These are phyloP conservation scores for Pterocarpus macrocarpus DNA, from an alignment of 306 rosid genomes.

Conservation along the genomic window DNA sequence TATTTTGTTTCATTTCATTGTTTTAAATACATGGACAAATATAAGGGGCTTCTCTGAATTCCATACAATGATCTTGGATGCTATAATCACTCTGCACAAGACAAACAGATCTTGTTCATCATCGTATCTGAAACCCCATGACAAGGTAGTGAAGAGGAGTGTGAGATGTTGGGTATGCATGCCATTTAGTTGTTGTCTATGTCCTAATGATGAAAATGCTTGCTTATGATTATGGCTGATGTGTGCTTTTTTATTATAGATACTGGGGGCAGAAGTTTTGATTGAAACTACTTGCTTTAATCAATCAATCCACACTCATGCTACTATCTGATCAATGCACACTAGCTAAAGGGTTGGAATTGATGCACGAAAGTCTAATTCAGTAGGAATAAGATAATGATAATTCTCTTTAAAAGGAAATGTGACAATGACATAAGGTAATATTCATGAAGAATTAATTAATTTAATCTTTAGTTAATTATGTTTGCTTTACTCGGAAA, in stretches of 20 bases:
- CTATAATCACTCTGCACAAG: slow-evolving; percentile 59
- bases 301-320: slow-evolving; percentile 21
- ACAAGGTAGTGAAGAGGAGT: slow-evolving; percentile 53
- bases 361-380: background rate
- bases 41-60: slow-evolving; percentile 48
- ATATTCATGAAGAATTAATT: background rate
- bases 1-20: slow-evolving; percentile 60
- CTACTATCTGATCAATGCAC: background rate
- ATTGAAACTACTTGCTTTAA: slow-evolving; percentile 41
- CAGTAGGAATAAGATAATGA: slow-evolving; percentile 38
- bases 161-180: slow-evolving; percentile 69
- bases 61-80: slow-evolving; percentile 51
- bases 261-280: slow-evolving; percentile 28
- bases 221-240: slow-evolving; percentile 25
- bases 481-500: slow-evolving; percentile 24
- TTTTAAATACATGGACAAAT: slow-evolving; percentile 64
- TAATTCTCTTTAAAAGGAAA: slow-evolving; percentile 20
- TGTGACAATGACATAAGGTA: background rate
- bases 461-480: slow-evolving; percentile 11
- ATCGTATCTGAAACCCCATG: slow-evolving; percentile 57
- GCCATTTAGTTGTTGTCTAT: slow-evolving; percentile 63
- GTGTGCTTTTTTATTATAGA: slow-evolving; percentile 25
- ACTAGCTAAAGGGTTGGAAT: slow-evolving; percentile 18
- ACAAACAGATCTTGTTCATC: slow-evolving; percentile 71
- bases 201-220: slow-evolving; percentile 46